A percentile compares a stretch with the other conserved stretches of the same genome.
phyloP scores from a whole-genome alignment of 495 filamentous ascomycete genomes.

The Penicillium fimorum region DNA sequence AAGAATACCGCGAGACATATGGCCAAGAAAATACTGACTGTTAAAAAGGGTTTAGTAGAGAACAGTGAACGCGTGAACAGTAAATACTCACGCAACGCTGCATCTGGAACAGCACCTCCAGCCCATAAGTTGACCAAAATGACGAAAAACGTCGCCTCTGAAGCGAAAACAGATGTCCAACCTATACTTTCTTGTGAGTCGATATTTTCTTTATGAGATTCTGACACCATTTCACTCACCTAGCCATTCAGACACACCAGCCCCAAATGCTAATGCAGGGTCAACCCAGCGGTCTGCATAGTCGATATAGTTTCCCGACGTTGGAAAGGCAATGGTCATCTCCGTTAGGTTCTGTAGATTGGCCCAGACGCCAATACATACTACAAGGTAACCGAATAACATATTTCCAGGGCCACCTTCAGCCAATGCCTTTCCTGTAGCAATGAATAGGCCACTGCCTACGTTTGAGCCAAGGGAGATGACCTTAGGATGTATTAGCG shows the following conservation, averaged over 20 bases:
- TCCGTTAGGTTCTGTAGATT: conserved; percentile 30
- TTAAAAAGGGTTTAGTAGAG: too few relatives aligned
- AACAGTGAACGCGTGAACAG: too few relatives aligned
- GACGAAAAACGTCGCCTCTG: too few relatives aligned
- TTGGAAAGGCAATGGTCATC: conserved; percentile 34
- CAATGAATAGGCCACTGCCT: conserved; percentile 33
- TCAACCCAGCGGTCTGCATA: conserved; percentile 38
- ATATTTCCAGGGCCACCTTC: conserved; percentile 29
- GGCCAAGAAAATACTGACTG: too few relatives aligned
- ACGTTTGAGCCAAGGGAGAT: conserved; percentile 33
- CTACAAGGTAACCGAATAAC: conserved; percentile 26
- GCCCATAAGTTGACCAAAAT: too few relatives aligned
- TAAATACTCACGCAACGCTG: too few relatives aligned
- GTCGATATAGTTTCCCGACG: conserved; percentile 33
- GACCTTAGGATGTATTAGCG: background rate
- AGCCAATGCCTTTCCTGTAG: conserved; percentile 23
- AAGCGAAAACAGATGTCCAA: too few relatives aligned
- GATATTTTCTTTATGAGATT: too few relatives aligned
- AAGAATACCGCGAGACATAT: too few relatives aligned
- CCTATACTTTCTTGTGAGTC: too few relatives aligned
- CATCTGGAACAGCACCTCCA: too few relatives aligned
- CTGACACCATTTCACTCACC: too few relatives aligned
- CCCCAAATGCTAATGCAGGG: conserved; percentile 32
- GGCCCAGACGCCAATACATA: conserved; percentile 33
- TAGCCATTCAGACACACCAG: conserved; percentile 29